Evolutionary conservation across 2,329 filamentous ascomycete genomes (phyloP).

Genomic region (Talaromyces sp.): DNA sequence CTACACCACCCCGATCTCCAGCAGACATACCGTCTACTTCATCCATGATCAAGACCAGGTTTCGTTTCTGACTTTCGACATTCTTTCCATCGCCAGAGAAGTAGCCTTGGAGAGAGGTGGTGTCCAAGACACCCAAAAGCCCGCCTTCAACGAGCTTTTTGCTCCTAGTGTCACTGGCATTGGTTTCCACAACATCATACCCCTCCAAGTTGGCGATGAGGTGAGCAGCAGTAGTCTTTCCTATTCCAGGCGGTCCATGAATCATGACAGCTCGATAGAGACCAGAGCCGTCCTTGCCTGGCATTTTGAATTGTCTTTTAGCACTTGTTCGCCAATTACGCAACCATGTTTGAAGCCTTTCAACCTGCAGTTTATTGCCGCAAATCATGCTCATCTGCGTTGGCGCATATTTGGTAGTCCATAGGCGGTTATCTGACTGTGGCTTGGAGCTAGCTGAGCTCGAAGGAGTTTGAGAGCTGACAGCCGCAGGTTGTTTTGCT

Average conservation of each 20-base stretch:
- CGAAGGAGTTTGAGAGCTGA: constrained; percentile 45
- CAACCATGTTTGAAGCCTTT: constrained; percentile 86
- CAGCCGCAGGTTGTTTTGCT: constrained; percentile 45
- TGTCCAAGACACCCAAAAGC: constrained; percentile 85
- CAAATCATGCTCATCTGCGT: constrained; percentile 82
- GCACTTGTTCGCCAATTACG: constrained; percentile 74
- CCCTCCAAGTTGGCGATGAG: constrained; percentile 88
- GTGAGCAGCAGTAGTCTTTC: constrained; percentile 96
- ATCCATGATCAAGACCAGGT: constrained; percentile 95
- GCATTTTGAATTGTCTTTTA: constrained; percentile 74
- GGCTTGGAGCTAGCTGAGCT: constrained; percentile 24
- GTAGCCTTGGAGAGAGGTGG: constrained; percentile 85
- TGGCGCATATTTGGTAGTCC: constrained; percentile 95
- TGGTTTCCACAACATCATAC: constrained; percentile 90
- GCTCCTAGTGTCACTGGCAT: constrained; percentile 91
- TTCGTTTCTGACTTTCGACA: constrained; percentile 78
- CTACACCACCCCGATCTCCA: constrained; percentile 91
- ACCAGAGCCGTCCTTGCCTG: constrained; percentile 79
- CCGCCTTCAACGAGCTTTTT: constrained; percentile 91
- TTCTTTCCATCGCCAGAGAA: constrained; percentile 80
- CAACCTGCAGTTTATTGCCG: constrained; percentile 86
- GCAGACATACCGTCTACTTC: constrained; percentile 99
- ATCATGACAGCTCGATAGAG: constrained; percentile 86
- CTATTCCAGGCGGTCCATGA: constrained; percentile 91
- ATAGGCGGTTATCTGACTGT: constrained; percentile 62